A percentile compares a stretch with the other conserved stretches of the same genome.
Conservation (phyloP, 75 land plant species). For the Azolla pinnata region DNA sequence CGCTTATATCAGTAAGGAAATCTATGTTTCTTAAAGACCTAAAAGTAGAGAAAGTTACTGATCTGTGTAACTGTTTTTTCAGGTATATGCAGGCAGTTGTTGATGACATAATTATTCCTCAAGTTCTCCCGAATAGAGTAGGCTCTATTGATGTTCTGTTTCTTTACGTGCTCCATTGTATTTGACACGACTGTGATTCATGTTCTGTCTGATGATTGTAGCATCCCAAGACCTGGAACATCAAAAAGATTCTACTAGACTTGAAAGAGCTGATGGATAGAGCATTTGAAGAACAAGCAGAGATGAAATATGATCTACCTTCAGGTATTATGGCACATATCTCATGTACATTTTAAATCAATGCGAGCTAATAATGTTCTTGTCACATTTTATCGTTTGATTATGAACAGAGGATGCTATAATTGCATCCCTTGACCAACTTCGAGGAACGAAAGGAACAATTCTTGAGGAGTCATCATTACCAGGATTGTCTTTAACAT, state of each 20-base stretch:
- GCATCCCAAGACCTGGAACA: constrained; percentile 73
- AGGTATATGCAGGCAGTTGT: constrained; percentile 98
- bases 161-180: not conserved
- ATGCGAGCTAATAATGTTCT: too few species aligned
- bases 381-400: too few species aligned
- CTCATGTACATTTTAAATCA: too few species aligned
- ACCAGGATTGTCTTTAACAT: constrained; percentile 53
- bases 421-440: constrained; percentile 32
- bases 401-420: constrained; percentile 51
- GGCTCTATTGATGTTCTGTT: not conserved
- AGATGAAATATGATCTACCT: not conserved
- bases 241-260: constrained; percentile 55
- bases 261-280: constrained; percentile 37
- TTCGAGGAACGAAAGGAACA: constrained; percentile 18
- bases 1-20: constrained; percentile 62
- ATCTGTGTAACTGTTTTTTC: not conserved
- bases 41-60: not conserved
- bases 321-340: too few species aligned
- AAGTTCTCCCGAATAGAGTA: constrained; percentile 60
- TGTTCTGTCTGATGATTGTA: constrained; percentile 13
- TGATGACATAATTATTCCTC: constrained; percentile 71
- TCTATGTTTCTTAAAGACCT: not conserved
- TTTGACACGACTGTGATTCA: too few species aligned
- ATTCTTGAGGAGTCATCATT: constrained; percentile 35
- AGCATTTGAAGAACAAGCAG: constrained; percentile 13